Evolutionary conservation across 2,329 filamentous ascomycete species (phyloP), one percentile per base, ranked within the genome.

Genomic region (Claviceps pazoutovae): DNA sequence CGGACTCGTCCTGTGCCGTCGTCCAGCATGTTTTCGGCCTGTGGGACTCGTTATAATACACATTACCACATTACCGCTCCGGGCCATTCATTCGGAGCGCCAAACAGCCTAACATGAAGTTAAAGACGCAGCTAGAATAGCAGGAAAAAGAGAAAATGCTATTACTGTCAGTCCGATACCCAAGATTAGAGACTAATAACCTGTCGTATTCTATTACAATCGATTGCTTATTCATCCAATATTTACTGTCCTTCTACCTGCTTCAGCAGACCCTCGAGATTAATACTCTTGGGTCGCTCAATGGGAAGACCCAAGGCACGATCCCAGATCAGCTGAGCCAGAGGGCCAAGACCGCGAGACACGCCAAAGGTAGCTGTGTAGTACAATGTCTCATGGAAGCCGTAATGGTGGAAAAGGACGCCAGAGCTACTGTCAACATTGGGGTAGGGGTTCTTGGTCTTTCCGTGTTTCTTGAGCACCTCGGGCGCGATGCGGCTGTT

Each of bases 371-470:
- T 84, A 53, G 80, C 82, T 4, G 82, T 84, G 74, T 97, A 98
- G 76, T 97, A 98, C 11, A 97, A 77, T 0, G 91, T 95, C 74
- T 97, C 88, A 67, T 87, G 85, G 82, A 98, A 95, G 53, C 91
- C 93, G 67, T 95, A 98, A 74, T 97, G 89, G 71, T 97, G 84
- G 81, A 98, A 97, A 48, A 98, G 78, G 5, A 97, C 90, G 57
- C 93, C 93, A 0, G 89, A 95, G 56, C 82, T 84, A 47, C 86
- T 89, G 70, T 98, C 93, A 56, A 98, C 93, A 67, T 98, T 98
- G 57, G 93, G 93, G 71, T 91, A 95, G 2, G 93, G 89, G 73
- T 95, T 95, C 78, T 95, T 95, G 59, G 89, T 95, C 83, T 96
- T 97, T 69, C 93, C 93, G 66, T 98, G 93, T 73, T 96, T 83